A percentile compares a stretch with the other conserved stretches of the same genome.
Evolutionary conservation across 495 filamentous ascomycete species (phyloP).

Genomic region (Penicillium riverlandense): DNA sequence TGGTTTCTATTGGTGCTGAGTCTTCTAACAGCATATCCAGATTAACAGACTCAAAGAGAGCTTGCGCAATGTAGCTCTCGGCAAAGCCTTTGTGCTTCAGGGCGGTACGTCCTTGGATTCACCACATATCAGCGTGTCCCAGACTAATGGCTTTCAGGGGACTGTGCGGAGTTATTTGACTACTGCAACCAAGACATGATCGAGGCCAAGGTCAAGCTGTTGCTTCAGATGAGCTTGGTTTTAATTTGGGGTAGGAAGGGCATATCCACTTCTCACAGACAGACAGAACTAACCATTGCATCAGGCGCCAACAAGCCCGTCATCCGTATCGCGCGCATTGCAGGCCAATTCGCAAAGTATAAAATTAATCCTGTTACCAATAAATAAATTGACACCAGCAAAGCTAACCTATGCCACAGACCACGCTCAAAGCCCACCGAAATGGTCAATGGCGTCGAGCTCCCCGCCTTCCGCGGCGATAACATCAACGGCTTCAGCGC

Average conservation of each 20-base stretch:
- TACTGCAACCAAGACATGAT: constrained; percentile 89
- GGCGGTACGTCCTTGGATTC: constrained; percentile 44
- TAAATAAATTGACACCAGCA: too few relatives aligned
- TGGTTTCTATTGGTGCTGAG: neutral
- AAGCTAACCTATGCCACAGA: constrained; percentile 14
- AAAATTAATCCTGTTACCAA: neutral
- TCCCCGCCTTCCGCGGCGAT: constrained; percentile 88
- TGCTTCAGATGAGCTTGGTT: constrained; percentile 92
- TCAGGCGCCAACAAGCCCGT: constrained; percentile 77
- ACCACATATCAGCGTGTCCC: neutral
- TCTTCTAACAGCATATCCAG: constrained; percentile 22
- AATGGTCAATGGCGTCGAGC: constrained; percentile 66
- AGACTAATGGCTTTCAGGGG: constrained; percentile 36
- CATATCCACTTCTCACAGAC: too few relatives aligned
- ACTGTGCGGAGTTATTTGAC: constrained; percentile 95
- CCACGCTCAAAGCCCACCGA: constrained; percentile 87
- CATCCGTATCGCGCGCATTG: constrained; percentile 90
- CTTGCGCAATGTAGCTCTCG: constrained; percentile 78
- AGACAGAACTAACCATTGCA: constrained; percentile 4
- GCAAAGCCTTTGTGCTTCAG: constrained; percentile 91
- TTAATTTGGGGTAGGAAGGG: constrained; percentile 65
- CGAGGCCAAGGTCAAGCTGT: constrained; percentile 90
- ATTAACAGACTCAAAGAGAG: constrained; percentile 70
- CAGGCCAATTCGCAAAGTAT: constrained; percentile 88
- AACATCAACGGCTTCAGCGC: constrained; percentile 84